phyloP scores from a whole-genome alignment of 257 asterid genomes.

The Scutellaria minor region DNA sequence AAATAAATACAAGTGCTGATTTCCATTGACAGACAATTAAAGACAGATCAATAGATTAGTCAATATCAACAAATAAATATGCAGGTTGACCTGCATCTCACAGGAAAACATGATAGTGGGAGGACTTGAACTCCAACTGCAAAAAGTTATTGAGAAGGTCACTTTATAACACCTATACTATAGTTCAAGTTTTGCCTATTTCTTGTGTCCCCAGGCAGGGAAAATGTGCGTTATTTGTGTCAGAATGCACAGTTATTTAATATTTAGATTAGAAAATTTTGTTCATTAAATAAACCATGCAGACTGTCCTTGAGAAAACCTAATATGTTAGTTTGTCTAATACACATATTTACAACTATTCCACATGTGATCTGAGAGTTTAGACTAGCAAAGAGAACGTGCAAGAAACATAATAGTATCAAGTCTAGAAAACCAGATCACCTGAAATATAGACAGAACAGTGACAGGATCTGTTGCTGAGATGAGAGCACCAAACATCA shows the following conservation, averaged over 20 bases:
- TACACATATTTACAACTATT: constrained; percentile 23
- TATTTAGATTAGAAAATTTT: not conserved
- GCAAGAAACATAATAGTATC: constrained; percentile 21
- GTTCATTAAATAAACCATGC: constrained; percentile 19
- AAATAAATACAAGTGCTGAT: constrained; percentile 4
- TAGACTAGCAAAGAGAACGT: constrained; percentile 17
- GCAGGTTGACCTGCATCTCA: constrained; percentile 12
- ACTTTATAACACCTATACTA: constrained; percentile 2
- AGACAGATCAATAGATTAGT: constrained; percentile 26
- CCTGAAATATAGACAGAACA: constrained; percentile 98
- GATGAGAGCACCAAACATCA: constrained; percentile 99
- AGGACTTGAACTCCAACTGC: constrained; percentile 8
- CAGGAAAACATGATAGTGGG: not conserved
- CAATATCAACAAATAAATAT: constrained; percentile 12
- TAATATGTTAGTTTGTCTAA: constrained; percentile 1
- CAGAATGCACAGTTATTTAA: constrained; percentile 13
- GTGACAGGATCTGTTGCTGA: constrained; percentile 99
- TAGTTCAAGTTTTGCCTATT: not conserved
- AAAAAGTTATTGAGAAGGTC: constrained; percentile 21
- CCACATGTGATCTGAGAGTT: constrained; percentile 10
- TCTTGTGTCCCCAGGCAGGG: not conserved
- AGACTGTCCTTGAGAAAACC: not conserved
- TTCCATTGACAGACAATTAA: constrained; percentile 13
- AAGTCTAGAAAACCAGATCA: constrained; percentile 39
- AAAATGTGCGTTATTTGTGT: constrained; percentile 17